Evolutionary conservation across 2,329 filamentous ascomycete species (phyloP), one percentile per base, ranked within the genome.

Genomic region (Salinomyces thailandicus): DNA sequence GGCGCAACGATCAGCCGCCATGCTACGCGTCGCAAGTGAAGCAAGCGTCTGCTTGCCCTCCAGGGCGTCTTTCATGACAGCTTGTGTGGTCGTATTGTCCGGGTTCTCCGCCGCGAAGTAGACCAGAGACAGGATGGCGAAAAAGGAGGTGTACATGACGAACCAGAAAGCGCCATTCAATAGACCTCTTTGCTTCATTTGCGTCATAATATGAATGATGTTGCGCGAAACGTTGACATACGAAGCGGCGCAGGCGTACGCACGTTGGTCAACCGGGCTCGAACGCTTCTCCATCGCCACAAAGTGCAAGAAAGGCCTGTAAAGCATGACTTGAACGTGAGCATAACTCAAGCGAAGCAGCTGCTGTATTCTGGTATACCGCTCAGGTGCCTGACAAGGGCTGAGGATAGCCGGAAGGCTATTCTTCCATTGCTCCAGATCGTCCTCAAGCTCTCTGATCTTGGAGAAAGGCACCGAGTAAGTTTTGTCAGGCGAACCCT

Each of bases 131-230:
- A 91, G 65, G 19, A 89, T 81, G 11, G 81, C 79, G 54, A 86
- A 87, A 61, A 85, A 87, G 12, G 83, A 81, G 2, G 82, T 85
- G 54, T 85, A 89, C 54, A 89, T 75, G 47, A 83, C 81, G 53
- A 89, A 89, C 84, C 84, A 91, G 58, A 85, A 87, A 0, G 83
- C 81, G 1, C 84, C 85, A 43, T 81, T 79, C n/a, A 91, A 66
- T 5, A 85, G 67, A 3, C 79, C 74, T 50, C 80, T 74, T 53
- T 78, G 79, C 46, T 81, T 78, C 66, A 87, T 87, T 51, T 86
- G 80, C 15, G 77, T 71, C 4, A 79, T 81, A 40, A 89, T 85
- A 51, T 87, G 82, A 20, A 91, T 75, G 42, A 91, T 84, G 51
- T 89, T 79, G 19, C 76, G 68, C 3, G 75, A 76, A 1, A 79